Percentiles rank a stretch among this genome's conserved stretches.
Evolutionary conservation across 192 early-diverging fungal species (phyloP).

Genomic region (Coemansia sp.): DNA sequence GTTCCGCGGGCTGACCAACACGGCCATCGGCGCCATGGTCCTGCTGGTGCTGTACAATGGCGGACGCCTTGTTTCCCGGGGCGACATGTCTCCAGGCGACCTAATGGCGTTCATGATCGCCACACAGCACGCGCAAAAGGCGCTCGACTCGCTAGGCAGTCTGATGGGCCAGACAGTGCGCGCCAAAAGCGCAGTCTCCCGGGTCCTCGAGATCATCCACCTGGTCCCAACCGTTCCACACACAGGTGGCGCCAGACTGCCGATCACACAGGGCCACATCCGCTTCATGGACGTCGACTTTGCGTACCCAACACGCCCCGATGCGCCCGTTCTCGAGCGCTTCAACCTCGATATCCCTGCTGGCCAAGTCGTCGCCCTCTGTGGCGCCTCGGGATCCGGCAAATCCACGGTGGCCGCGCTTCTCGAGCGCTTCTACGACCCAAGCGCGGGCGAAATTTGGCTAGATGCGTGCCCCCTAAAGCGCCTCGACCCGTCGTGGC

Average conservation of each 20-base stretch:
- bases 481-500: slow-evolving; percentile 61
- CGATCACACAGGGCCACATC: slow-evolving; percentile 50
- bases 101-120: slow-evolving; percentile 65
- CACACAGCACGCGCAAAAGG: slow-evolving; percentile 62
- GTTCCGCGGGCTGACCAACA: slow-evolving; percentile 64
- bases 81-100: slow-evolving; percentile 60
- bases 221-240: slow-evolving; percentile 47
- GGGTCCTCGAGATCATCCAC: slow-evolving; percentile 59
- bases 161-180: slow-evolving; percentile 63
- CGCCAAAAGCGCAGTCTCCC: slow-evolving; percentile 53
- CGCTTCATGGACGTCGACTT: slow-evolving; percentile 58
- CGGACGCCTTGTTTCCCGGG: slow-evolving; percentile 43
- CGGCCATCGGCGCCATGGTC: slow-evolving; percentile 59
- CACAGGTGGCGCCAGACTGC: slow-evolving; percentile 39
- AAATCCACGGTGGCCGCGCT: slow-evolving; percentile 75
- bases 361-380: slow-evolving; percentile 51
- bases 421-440: slow-evolving; percentile 78
- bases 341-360: slow-evolving; percentile 54
- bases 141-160: slow-evolving; percentile 60
- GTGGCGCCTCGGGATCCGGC: slow-evolving; percentile 59
- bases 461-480: slow-evolving; percentile 64
- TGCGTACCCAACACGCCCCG: slow-evolving; percentile 52
- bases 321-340: slow-evolving; percentile 30
- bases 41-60: slow-evolving; percentile 59
- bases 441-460: slow-evolving; percentile 60